Base-by-base conservation (phyloP, 345 rosid species). In the Cardiospermum halicacabum region DNA sequence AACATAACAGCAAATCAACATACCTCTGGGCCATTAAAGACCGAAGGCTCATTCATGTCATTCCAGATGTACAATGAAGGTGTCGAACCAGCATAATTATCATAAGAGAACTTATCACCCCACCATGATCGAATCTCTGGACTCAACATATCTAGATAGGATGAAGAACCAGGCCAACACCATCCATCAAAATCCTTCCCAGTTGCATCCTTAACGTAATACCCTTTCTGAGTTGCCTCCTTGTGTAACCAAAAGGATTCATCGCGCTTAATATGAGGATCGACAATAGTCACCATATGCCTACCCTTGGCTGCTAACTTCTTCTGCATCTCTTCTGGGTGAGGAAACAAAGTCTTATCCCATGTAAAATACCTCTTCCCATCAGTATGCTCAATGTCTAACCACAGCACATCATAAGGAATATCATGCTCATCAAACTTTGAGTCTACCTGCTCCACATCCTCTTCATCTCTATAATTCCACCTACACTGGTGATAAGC, bases 41-140 rank as follows among this genome's bases (percentile, higher is more conserved):
- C 99, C 21, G 99, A 95, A 69, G 99, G 99, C 81, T 95, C 99
- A 62, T 95, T 95, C 99, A 95, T 91, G 84, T 95, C 97, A 83
- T 95, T 95, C 97, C 99, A 95, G 51, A 86, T 91, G 77, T 91
- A 86, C 71, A 95, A 77, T 2, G 96, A 85, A 8, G 96, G 88
- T 47, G 99, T 95, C 2, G 99, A 95, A 63, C 97, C 96, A 18
- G 57, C 80, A 76, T 95, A 95, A 62, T 80, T 85, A 60, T 82
- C 72, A 68, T 75, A 84, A 0, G 92, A 91, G 81, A 95, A 91
- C 69, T 76, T 84, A 27, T 84, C 87, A 58, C 77, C 74, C 96
- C 97, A 95, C 99, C 99, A 95, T 7, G 86, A 68, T 64, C 99
- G 86, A 73, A 95, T 83, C 84, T 87, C 92, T 0, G 96, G 96